Percentiles rank a stretch among this genome's conserved stretches.
Evolutionary conservation across 164 flowering plant species (phyloP).

Genomic region (Berberis thunbergii): DNA sequence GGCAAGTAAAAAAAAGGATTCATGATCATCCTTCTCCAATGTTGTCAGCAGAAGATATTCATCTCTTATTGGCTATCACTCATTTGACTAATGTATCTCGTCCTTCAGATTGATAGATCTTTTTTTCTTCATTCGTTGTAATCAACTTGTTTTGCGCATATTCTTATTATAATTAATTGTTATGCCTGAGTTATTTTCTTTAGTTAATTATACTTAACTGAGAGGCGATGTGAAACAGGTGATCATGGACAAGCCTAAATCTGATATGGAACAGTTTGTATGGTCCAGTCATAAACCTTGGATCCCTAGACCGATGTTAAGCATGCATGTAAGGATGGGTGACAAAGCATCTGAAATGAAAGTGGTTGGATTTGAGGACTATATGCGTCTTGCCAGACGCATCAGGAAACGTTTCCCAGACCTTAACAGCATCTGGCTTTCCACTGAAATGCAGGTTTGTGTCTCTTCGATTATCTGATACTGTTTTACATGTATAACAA

Average conservation of each 20-base stretch:
- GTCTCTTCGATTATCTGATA: neutral
- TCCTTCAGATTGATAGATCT: too few species aligned
- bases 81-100: too few species aligned
- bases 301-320: constrained; percentile 79
- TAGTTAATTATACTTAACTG: too few species aligned
- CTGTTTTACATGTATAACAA: neutral
- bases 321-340: constrained; percentile 98
- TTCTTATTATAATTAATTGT: too few species aligned
- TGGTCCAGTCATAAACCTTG: constrained; percentile 83
- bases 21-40: too few species aligned
- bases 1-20: too few species aligned
- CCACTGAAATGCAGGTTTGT: constrained; percentile 95
- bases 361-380: constrained; percentile 69
- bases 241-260: constrained; percentile 9
- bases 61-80: too few species aligned
- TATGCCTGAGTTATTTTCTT: too few species aligned
- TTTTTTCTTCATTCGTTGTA: too few species aligned
- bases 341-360: constrained; percentile 98
- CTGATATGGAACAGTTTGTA: constrained; percentile 54
- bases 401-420: constrained; percentile 62
- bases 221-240: constrained; percentile 22
- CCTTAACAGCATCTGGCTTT: constrained; percentile 77
- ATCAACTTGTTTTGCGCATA: too few species aligned
- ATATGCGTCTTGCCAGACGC: constrained; percentile 72
- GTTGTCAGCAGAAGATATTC: too few species aligned